phyloP scores from a whole-genome alignment of 2,329 filamentous ascomycete species.

The Xylariomycetidae sp. region DNA sequence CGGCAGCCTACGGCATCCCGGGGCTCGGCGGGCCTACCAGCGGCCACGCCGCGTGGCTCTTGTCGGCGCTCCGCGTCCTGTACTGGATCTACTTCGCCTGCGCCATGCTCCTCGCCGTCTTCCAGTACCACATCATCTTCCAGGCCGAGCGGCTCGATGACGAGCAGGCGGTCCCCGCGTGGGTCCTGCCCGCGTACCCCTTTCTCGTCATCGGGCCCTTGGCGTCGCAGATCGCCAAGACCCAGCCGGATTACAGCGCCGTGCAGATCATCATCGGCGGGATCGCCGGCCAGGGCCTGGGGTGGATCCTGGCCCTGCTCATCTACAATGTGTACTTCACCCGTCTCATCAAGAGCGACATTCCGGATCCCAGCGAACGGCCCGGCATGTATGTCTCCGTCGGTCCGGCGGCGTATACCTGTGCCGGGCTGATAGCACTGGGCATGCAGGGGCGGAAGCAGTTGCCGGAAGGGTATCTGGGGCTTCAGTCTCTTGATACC shows the following conservation, averaged over 20 bases:
- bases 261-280: conserved; percentile 48
- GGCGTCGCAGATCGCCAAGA: conserved; percentile 41
- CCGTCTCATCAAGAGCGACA: conserved; percentile 45
- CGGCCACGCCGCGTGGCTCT: conserved; percentile 47
- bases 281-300: conserved; percentile 48
- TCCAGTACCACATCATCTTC: conserved; percentile 26
- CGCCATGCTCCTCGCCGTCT: conserved; percentile 24
- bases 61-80: conserved; percentile 38
- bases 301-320: conserved; percentile 46
- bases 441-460: conserved; percentile 23
- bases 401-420: conserved; percentile 49
- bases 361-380: conserved; percentile 41
- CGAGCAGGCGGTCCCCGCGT: conserved; percentile 48
- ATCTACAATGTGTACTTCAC: conserved; percentile 50
- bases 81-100: conserved; percentile 48
- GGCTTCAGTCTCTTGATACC: conserved; percentile 20
- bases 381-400: conserved; percentile 53
- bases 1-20: conserved; percentile 55
- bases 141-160: conserved; percentile 36
- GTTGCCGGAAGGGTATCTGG: conserved; percentile 16
- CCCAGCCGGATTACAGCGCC: conserved; percentile 39
- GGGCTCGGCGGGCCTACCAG: too few species aligned
- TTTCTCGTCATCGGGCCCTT: conserved; percentile 50
- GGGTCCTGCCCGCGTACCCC: conserved; percentile 51
- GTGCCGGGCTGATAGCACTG: conserved; percentile 38